Evolutionary conservation across 257 asterid species (phyloP).

Genomic region (Cinchona pubescens): DNA sequence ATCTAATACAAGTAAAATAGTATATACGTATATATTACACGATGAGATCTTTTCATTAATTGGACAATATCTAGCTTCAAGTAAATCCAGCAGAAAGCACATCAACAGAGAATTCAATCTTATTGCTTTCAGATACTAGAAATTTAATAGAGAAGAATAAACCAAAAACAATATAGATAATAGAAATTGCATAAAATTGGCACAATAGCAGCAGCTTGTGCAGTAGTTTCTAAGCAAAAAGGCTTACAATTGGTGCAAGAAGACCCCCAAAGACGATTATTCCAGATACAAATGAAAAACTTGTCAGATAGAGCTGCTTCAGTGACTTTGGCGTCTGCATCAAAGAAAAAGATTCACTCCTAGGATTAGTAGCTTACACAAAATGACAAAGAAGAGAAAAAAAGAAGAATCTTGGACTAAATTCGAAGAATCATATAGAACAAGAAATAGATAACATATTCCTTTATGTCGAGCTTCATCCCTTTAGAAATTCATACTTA

Average conservation of each 20-base stretch:
- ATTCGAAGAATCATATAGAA: neutral
- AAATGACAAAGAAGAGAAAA: neutral
- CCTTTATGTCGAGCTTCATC: neutral
- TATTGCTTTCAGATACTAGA: neutral
- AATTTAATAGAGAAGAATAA: conserved; percentile 5
- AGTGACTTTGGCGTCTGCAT: conserved; percentile 72
- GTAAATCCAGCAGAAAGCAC: neutral
- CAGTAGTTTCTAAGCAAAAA: conserved; percentile 17
- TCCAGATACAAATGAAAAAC: conserved; percentile 79
- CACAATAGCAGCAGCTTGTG: neutral
- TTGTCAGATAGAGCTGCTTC: conserved; percentile 80
- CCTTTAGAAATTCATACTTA: neutral
- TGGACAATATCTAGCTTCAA: neutral
- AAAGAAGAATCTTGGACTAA: neutral
- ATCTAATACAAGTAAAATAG: neutral
- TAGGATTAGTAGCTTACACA: neutral
- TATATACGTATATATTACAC: neutral
- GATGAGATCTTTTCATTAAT: neutral
- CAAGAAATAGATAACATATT: neutral
- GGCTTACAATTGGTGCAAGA: conserved; percentile 84
- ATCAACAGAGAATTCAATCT: neutral
- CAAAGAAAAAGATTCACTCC: conserved; percentile 15
- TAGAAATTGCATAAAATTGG: conserved; percentile 1
- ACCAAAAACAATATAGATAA: neutral
- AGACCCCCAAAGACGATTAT: conserved; percentile 83